Base-by-base conservation (phyloP, 2,329 filamentous ascomycete species). In the Tolypocladium tropicale region DNA sequence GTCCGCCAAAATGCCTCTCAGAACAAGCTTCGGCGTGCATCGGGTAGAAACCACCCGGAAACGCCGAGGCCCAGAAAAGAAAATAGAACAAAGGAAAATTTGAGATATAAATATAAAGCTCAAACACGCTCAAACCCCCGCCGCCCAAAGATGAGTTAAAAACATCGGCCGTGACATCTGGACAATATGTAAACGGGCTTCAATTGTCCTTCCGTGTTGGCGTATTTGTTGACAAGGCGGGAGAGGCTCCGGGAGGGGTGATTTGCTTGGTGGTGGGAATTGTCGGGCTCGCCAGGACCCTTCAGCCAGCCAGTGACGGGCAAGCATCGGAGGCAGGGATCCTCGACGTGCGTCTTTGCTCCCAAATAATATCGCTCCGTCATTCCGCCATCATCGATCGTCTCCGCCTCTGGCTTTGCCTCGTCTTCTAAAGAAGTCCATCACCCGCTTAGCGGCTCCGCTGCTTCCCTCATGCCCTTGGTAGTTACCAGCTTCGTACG, bases 401-500 rank as follows among this genome's bases (percentile, higher is more conserved):
- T 84, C 80, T 39, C 79, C 79, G 56, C 79, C 82, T 66, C 88
- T 79, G 63, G 86, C 89, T 74, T 87, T 90, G 56, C 89, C 90
- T 68, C 92, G 83, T 70, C 92, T 82, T 64, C 94, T 82, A 78
- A 99, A 99, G 72, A 97, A 96, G 74, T 99, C 93, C 92, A 99
- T 97, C 41, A 99, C 94, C 68, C 90, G 85, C 69, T 92, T 87
- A 16, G 92, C 91, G 3, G 91, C 89, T 56, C 90, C 90, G 61
- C 86, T 93, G 70, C 89, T 95, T 49, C 93, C 93, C 34, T 85
- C 85, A 65, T 91, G 85, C 54, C 85, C 82, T 54, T 78, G 78
- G 37, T 75, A 78, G 59, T 79, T 80, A 53, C 83, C 81, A 62
- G 90, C 87, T 58, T 96, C 90, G 68, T 95, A 96, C 2, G 89